Base-by-base conservation (phyloP, 345 rosid species). In the Pugionium dolabratum region DNA sequence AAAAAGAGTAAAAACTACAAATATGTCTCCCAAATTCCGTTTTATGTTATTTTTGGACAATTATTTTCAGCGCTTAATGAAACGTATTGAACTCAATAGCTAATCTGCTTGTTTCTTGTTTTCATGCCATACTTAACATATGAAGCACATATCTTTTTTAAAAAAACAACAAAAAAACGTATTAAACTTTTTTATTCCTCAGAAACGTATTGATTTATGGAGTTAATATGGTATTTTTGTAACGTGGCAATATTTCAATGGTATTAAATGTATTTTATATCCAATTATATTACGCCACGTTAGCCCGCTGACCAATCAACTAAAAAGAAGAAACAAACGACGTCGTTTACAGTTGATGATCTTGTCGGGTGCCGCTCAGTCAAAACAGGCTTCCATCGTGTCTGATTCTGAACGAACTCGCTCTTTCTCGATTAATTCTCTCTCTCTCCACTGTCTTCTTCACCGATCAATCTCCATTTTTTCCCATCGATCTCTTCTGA, bases 311-410 rank as follows among this genome's bases (percentile, higher is more conserved):
- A 74, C 73, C 26, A 68, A 67, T 54, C 7, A 33, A 0, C 32
- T 4, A 27, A 40, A 10, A 10, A 27, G 52, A 33, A 18, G n/a
- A 25, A 49, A 4, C 47, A 54, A 45, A 18, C 75, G 79, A 70
- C 64, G 75, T 65, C 75, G 79, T 75, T 75, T 64, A 33, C 1
- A 65, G 72, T 75, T 59, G 28, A 53, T 48, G 44, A 51, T 46
- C 54, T 33, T 75, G 79, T 70, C 75, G 29, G 71, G 45, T 59
- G 69, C 67, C 64, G 64, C 44, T 41, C 9, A 37, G 73, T 74
- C 65, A 54, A 67, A 74, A 67, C 73, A 47, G 26, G 60, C 31
- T 50, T 18, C 5, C 25, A 27, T 56, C 49, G 74, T 74, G 74
- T 68, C 74, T 25, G 41, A 68, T 68, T 74, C 49, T 11, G 64